Evolutionary conservation across 2,329 filamentous ascomycete species (phyloP).

Genomic region (Coniosporium tulheliwenetii): DNA sequence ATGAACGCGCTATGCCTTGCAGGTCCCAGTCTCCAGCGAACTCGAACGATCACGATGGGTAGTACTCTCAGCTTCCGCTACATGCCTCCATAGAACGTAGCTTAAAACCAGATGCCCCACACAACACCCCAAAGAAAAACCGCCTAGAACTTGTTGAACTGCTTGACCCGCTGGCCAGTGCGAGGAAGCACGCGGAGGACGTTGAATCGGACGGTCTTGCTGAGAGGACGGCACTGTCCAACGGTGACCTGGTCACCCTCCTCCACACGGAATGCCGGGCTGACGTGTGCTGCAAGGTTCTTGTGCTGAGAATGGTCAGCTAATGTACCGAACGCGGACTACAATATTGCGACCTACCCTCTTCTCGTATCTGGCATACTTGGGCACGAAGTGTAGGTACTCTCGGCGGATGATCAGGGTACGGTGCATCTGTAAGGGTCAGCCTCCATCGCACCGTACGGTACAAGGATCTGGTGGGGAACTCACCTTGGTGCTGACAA

Average conservation of each 20-base stretch:
- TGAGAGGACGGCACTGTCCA: constrained; percentile 97
- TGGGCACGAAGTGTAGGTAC: constrained; percentile 99
- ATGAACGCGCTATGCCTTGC: no score
- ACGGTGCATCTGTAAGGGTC: constrained; percentile 65
- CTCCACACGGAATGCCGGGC: constrained; percentile 98
- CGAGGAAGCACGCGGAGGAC: constrained; percentile 95
- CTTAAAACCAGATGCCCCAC: no score
- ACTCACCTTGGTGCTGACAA: constrained; percentile 75
- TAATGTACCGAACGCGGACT: no score
- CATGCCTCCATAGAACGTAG: no score
- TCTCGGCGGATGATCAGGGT: constrained; percentile 98
- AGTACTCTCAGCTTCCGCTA: no score
- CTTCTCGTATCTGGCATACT: constrained; percentile 99
- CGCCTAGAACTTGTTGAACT: constrained; percentile 94
- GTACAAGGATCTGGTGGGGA: no score
- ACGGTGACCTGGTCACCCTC: constrained; percentile 99
- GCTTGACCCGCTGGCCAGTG: constrained; percentile 94
- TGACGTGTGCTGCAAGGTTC: constrained; percentile 98
- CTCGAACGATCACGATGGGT: no score
- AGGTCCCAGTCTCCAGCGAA: no score
- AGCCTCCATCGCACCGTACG: no score
- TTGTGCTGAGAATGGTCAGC: constrained; percentile 47
- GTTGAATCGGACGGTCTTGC: constrained; percentile 99
- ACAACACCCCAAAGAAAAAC: constrained; percentile 2
- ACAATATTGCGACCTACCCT: constrained; percentile 23